phyloP scores from a whole-genome alignment of 2,329 filamentous ascomycete species.

The Aureobasidium zeae region DNA sequence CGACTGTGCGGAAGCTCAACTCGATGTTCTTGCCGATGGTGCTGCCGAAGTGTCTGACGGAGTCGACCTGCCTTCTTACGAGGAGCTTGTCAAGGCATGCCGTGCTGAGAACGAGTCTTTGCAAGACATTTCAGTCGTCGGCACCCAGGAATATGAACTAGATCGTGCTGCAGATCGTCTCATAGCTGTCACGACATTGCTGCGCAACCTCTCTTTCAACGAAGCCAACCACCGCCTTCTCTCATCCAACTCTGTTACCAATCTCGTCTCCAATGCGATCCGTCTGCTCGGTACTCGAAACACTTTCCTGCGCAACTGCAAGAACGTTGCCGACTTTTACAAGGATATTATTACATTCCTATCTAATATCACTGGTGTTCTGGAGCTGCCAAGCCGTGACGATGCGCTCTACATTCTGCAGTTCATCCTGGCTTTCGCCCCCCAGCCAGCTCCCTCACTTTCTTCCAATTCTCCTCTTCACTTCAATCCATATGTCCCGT shows the following conservation, averaged over 20 bases:
- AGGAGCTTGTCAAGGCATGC: constrained; percentile 75
- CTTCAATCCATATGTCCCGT: constrained; percentile 40
- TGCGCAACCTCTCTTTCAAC: constrained; percentile 85
- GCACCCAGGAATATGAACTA: constrained; percentile 67
- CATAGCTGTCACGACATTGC: constrained; percentile 81
- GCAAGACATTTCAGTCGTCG: constrained; percentile 64
- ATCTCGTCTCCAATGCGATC: constrained; percentile 74
- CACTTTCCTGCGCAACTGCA: constrained; percentile 70
- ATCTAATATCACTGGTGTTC: constrained; percentile 70
- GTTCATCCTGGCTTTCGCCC: constrained; percentile 84
- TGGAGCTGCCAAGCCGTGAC: constrained; percentile 76
- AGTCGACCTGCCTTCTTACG: constrained; percentile 73
- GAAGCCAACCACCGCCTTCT: constrained; percentile 67
- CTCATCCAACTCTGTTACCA: constrained; percentile 67
- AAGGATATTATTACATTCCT: constrained; percentile 86
- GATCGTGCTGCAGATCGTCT: constrained; percentile 79
- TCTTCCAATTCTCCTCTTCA: constrained; percentile 21
- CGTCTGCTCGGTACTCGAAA: constrained; percentile 81
- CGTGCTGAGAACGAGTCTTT: constrained; percentile 63
- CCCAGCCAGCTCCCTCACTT: constrained; percentile 58
- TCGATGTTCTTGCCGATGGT: constrained; percentile 75
- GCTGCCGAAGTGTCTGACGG: constrained; percentile 79
- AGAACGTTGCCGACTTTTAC: constrained; percentile 91
- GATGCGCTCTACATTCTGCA: constrained; percentile 80
- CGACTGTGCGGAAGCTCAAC: constrained; percentile 83